phyloP scores from a whole-genome alignment of 2,329 filamentous ascomycete species.

The Venturia aucupariae region DNA sequence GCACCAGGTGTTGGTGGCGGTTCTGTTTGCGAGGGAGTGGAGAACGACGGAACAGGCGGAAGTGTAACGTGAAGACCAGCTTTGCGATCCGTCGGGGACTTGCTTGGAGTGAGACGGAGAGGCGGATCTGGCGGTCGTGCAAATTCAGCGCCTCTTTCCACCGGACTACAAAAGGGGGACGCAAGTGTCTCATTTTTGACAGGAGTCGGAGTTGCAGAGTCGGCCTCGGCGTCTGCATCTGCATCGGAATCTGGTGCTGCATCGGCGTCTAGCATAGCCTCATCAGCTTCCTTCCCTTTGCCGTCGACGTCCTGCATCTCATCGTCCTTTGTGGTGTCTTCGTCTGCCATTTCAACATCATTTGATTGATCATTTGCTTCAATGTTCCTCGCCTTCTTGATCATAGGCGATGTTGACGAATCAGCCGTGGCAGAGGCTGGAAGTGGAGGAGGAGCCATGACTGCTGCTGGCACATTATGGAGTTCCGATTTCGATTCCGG shows the following conservation, averaged over 20 bases:
- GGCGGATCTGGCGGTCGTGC: slow-evolving; percentile 3
- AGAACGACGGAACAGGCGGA: slow-evolving; percentile 23
- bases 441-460: slow-evolving; percentile 12
- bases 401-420: not conserved
- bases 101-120: not conserved
- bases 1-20: slow-evolving; percentile 20
- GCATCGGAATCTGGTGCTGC: not conserved
- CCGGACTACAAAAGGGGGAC: not conserved
- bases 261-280: not conserved
- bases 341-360: slow-evolving; percentile 41
- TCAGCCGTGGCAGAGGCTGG: not conserved
- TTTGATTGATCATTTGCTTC: not conserved
- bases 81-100: not conserved
- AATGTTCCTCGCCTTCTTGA: not conserved
- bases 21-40: slow-evolving; percentile 12
- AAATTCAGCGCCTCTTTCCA: not conserved
- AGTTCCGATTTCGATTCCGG: not conserved
- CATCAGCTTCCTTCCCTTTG: not conserved
- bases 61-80: slow-evolving; percentile 23
- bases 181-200: slow-evolving; percentile 7
- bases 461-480: not conserved
- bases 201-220: not conserved
- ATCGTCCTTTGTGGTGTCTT: slow-evolving; percentile 9
- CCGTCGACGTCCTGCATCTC: not conserved
- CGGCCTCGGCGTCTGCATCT: not conserved